Evolutionary conservation across 1,284 basidiomycete species (phyloP).

Genomic region (Leccinum cinnamomeum): DNA sequence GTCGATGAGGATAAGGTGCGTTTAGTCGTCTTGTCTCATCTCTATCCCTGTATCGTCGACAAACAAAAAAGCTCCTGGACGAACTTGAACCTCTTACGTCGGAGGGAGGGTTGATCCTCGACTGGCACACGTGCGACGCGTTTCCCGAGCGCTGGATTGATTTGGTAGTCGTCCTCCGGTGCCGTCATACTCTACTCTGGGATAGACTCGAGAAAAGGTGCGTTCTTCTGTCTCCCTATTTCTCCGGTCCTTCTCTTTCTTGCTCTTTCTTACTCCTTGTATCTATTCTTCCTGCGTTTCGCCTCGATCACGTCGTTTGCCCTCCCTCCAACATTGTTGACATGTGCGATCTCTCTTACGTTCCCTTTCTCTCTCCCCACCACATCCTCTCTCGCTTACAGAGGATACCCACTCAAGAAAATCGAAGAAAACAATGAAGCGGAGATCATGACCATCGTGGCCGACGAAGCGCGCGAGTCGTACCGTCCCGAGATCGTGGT

Average conservation of each 20-base stretch:
- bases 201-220: slow-evolving; percentile 91
- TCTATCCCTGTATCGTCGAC: background rate
- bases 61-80: slow-evolving; percentile 69
- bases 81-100: slow-evolving; percentile 76
- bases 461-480: slow-evolving; percentile 85
- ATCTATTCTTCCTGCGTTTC: background rate
- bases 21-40: background rate
- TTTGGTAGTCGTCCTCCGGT: slow-evolving; percentile 92
- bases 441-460: slow-evolving; percentile 95
- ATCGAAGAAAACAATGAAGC: slow-evolving; percentile 98
- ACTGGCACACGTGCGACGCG: slow-evolving; percentile 96
- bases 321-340: background rate
- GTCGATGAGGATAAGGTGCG: slow-evolving; percentile 93
- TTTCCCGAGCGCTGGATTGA: slow-evolving; percentile 98
- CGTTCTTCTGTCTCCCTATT: slow-evolving; percentile 27
- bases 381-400: slow-evolving; percentile 34
- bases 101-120: slow-evolving; percentile 83
- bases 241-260: too few relatives aligned
- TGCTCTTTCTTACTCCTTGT: background rate
- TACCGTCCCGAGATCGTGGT: slow-evolving; percentile 88
- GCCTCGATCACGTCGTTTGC: background rate
- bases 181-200: slow-evolving; percentile 90
- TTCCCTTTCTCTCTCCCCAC: background rate
- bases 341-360: background rate
- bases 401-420: slow-evolving; percentile 88